Conservation (phyloP, 2,329 filamentous ascomycete species). For the Exophiala viscosa region DNA sequence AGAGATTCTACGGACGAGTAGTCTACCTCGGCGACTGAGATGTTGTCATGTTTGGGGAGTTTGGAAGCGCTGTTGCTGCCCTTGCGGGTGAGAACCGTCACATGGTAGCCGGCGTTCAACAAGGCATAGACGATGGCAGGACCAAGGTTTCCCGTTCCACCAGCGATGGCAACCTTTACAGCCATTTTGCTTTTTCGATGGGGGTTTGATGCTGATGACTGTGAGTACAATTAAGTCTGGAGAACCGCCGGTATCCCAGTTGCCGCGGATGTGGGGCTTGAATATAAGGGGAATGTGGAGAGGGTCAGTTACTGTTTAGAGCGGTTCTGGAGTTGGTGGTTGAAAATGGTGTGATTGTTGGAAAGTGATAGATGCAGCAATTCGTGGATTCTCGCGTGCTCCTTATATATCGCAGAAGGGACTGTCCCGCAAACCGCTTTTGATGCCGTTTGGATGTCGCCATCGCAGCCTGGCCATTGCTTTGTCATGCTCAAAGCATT, state of each 20-base stretch:
- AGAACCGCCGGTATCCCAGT: too few species aligned
- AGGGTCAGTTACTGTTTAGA: background rate
- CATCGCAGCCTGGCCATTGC: too few species aligned
- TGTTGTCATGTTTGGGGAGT: slow-evolving; percentile 10
- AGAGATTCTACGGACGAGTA: slow-evolving; percentile 31
- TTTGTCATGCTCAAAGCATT: too few species aligned
- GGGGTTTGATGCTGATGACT: background rate
- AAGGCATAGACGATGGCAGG: slow-evolving; percentile 17
- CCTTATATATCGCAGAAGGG: too few species aligned
- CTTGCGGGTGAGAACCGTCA: slow-evolving; percentile 22
- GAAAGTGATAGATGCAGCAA: background rate
- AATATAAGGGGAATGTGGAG: slow-evolving; percentile 9
- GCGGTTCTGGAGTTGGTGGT: background rate
- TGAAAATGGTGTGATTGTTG: slow-evolving; percentile 4
- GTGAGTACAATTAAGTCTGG: too few species aligned
- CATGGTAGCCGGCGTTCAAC: slow-evolving; percentile 15
- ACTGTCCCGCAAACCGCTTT: too few species aligned
- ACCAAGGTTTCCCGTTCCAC: slow-evolving; percentile 26
- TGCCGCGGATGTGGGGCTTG: slow-evolving; percentile 1
- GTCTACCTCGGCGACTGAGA: slow-evolving; percentile 29
- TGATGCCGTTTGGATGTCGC: too few species aligned
- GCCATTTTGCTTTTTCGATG: background rate
- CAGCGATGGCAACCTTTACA: slow-evolving; percentile 26
- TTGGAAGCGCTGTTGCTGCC: slow-evolving; percentile 14
- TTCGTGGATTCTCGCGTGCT: too few species aligned